Conservation (phyloP, 257 asterid species). For the Solanum etuberosum region DNA sequence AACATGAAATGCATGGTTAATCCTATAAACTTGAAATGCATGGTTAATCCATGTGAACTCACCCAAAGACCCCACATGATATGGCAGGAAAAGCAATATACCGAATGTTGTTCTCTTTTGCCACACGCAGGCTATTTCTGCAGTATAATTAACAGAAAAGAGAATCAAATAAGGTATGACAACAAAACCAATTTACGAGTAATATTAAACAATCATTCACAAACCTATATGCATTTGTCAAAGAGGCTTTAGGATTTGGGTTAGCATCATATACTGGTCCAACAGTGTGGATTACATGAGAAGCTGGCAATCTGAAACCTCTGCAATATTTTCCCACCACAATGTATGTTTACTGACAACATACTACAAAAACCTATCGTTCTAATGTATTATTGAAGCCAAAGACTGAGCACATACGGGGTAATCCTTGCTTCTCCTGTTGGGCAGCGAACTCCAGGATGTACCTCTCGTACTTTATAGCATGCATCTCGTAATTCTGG, state of each 20-base stretch:
- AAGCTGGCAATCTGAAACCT: conserved; percentile 83
- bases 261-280: conserved; percentile 71
- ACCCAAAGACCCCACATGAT: conserved; percentile 83
- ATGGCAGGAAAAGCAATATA: conserved; percentile 89
- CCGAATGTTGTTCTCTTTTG: conserved; percentile 64
- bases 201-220: neutral
- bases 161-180: neutral
- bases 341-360: neutral
- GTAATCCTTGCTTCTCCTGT: conserved; percentile 98
- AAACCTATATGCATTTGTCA: conserved; percentile 80
- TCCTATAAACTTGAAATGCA: neutral
- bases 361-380: neutral
- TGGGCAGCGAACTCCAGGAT: conserved; percentile 87
- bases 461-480: conserved; percentile 66
- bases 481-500: conserved; percentile 76
- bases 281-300: conserved; percentile 92
- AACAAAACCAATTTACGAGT: neutral
- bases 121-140: conserved; percentile 76
- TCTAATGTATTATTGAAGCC: neutral
- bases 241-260: conserved; percentile 46
- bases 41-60: conserved; percentile 5
- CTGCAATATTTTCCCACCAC: conserved; percentile 26
- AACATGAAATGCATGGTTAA: neutral
- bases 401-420: conserved; percentile 31
- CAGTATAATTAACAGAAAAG: conserved; percentile 7